Percentiles rank a stretch among this genome's conserved stretches.
These are phyloP conservation scores for Fusarium palustre DNA, from an alignment of 2,329 filamentous ascomycete genomes.

Conservation along the genomic window DNA sequence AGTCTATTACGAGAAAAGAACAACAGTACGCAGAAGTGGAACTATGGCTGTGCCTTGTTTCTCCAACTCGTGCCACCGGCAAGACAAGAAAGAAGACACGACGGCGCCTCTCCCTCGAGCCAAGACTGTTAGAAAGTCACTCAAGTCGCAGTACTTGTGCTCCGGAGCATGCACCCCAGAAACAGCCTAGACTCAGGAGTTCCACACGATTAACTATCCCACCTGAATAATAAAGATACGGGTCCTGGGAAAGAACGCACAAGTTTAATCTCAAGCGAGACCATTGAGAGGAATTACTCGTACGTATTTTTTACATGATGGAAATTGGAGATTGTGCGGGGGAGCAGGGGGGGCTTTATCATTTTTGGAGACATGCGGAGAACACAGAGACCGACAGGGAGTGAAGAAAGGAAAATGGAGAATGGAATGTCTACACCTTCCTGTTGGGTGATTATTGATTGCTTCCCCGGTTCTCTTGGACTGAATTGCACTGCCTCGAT, in stretches of 20 bases:
- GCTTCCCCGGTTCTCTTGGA: not conserved
- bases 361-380: constrained; percentile 38
- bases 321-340: constrained; percentile 42
- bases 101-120: not conserved
- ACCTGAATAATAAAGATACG: constrained; percentile 16
- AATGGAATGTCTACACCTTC: not conserved
- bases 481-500: constrained; percentile 5
- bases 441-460: constrained; percentile 1
- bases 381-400: not conserved
- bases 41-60: not conserved
- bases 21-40: not conserved
- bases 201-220: constrained; percentile 22
- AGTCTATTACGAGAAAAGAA: not conserved
- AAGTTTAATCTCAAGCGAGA: constrained; percentile 30
- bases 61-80: constrained; percentile 9
- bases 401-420: not conserved
- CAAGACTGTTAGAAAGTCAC: constrained; percentile 24
- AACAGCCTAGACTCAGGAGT: constrained; percentile 6
- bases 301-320: constrained; percentile 45
- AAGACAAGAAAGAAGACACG: not conserved
- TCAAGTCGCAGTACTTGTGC: constrained; percentile 30
- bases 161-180: constrained; percentile 35
- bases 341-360: constrained; percentile 23
- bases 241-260: not conserved
- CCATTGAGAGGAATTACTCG: constrained; percentile 29